Percentiles rank a stretch among this genome's conserved stretches.
phyloP scores from a whole-genome alignment of 73 alveolate genomes.

The Stentor coeruleus region DNA sequence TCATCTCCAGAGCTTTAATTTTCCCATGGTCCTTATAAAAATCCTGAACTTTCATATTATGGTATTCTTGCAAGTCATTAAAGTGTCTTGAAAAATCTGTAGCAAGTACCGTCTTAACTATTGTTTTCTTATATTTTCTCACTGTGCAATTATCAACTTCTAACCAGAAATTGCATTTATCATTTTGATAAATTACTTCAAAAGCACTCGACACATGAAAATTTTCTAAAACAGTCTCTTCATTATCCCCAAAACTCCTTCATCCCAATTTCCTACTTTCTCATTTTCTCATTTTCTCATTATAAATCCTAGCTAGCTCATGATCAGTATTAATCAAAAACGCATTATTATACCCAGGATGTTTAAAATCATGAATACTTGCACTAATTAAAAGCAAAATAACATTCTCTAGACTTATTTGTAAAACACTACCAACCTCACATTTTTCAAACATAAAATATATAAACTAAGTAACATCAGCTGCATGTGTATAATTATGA shows the following conservation, averaged over 20 bases:
- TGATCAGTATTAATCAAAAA: slow-evolving; percentile 49
- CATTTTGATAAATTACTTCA: neutral
- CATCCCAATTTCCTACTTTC: too few relatives aligned
- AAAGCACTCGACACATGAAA: neutral
- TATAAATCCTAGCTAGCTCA: slow-evolving; percentile 44
- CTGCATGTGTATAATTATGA: slow-evolving; percentile 42
- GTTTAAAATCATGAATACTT: slow-evolving; percentile 54
- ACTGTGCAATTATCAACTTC: neutral
- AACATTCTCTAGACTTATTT: neutral
- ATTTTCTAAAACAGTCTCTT: slow-evolving; percentile 32
- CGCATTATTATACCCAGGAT: slow-evolving; percentile 61
- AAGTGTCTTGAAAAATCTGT: slow-evolving; percentile 43
- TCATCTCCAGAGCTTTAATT: slow-evolving; percentile 18
- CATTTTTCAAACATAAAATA: neutral
- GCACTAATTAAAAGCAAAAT: neutral
- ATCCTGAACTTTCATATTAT: slow-evolving; percentile 26
- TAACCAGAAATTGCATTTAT: neutral
- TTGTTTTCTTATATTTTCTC: neutral
- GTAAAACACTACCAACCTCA: neutral
- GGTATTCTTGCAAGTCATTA: slow-evolving; percentile 26
- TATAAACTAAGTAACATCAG: slow-evolving; percentile 33
- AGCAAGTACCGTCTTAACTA: slow-evolving; percentile 31
- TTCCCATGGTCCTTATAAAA: slow-evolving; percentile 26
- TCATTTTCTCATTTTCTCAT: too few relatives aligned
- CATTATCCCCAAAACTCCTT: too few relatives aligned